Percentiles rank a stretch among this genome's conserved stretches.
These are phyloP conservation scores for Lachancea lanzarotensis DNA, from an alignment of 805 yeast genomes.

Conservation along the genomic window DNA sequence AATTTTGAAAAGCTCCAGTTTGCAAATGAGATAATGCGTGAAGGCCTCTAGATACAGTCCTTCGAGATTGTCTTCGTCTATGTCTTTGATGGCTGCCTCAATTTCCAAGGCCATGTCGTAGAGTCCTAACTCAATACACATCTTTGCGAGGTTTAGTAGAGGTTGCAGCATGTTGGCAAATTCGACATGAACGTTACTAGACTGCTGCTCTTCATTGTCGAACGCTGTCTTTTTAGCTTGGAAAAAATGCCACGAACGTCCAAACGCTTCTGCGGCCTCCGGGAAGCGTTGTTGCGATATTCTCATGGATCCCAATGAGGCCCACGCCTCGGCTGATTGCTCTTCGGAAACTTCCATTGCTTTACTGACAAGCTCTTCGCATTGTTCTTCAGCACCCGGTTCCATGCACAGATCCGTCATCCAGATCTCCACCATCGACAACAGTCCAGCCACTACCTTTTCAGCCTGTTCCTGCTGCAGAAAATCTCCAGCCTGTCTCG, in stretches of 20 bases:
- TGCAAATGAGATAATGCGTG: slow-evolving; percentile 50
- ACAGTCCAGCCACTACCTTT: slow-evolving; percentile 68
- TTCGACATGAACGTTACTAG: slow-evolving; percentile 32
- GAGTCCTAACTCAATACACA: slow-evolving; percentile 68
- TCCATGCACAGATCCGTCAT: slow-evolving; percentile 98
- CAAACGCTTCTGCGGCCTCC: slow-evolving; percentile 67
- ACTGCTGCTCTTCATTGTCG: slow-evolving; percentile 39
- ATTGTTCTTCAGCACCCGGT: slow-evolving; percentile 72
- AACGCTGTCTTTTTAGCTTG: slow-evolving; percentile 42
- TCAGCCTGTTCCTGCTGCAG: slow-evolving; percentile 39
- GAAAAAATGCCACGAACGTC: slow-evolving; percentile 67
- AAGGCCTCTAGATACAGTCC: slow-evolving; percentile 78
- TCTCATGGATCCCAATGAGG: slow-evolving; percentile 76
- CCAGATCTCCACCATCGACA: slow-evolving; percentile 90
- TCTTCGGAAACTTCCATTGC: slow-evolving; percentile 53
- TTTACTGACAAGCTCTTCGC: slow-evolving; percentile 62
- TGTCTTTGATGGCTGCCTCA: slow-evolving; percentile 58
- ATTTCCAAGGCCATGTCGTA: slow-evolving; percentile 63
- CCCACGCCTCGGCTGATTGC: slow-evolving; percentile 71
- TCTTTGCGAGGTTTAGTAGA: slow-evolving; percentile 62
- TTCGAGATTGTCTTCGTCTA: slow-evolving; percentile 82
- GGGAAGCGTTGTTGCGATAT: slow-evolving; percentile 73
- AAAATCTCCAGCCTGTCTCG: slow-evolving; percentile 18
- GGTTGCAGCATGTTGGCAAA: slow-evolving; percentile 68
- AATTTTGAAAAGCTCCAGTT: slow-evolving; percentile 24